phyloP scores from a whole-genome alignment of 1,284 basidiomycete species.

The Coniferiporia sulphurascens region DNA sequence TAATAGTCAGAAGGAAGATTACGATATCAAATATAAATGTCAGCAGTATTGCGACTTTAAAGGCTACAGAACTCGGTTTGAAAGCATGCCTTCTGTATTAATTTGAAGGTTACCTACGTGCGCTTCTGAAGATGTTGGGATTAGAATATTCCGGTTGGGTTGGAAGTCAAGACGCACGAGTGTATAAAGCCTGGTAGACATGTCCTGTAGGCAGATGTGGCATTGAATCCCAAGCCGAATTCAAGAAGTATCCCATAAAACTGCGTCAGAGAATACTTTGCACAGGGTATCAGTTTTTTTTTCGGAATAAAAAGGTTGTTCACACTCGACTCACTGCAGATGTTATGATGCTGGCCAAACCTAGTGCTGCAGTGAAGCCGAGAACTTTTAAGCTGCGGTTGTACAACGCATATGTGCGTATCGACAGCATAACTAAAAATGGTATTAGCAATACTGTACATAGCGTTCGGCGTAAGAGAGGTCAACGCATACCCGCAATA shows the following conservation, averaged over 20 bases:
- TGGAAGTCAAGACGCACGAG: background rate
- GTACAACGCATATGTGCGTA: constrained; percentile 15
- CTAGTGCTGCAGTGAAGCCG: background rate
- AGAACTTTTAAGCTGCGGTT: constrained; percentile 8
- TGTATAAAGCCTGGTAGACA: constrained; percentile 8
- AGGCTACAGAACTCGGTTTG: background rate
- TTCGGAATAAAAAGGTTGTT: background rate
- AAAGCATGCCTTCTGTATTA: background rate
- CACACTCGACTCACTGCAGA: background rate
- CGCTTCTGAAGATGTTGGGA: too few species aligned
- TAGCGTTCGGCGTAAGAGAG: background rate
- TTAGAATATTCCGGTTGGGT: too few species aligned
- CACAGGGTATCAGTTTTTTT: background rate
- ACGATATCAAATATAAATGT: background rate
- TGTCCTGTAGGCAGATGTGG: background rate
- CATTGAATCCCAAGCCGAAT: background rate
- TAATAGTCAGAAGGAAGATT: constrained; percentile 4
- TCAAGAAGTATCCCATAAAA: constrained; percentile 7
- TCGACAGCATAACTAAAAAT: background rate
- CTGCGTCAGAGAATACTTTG: constrained; percentile 5
- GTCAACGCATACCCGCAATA: background rate
- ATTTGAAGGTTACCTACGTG: background rate
- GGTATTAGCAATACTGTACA: too few species aligned
- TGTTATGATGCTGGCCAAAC: background rate
- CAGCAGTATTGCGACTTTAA: background rate